These are phyloP conservation scores for Tulasnella sp. DNA, from an alignment of 768 basidiomycete species.

Conservation along the genomic window DNA sequence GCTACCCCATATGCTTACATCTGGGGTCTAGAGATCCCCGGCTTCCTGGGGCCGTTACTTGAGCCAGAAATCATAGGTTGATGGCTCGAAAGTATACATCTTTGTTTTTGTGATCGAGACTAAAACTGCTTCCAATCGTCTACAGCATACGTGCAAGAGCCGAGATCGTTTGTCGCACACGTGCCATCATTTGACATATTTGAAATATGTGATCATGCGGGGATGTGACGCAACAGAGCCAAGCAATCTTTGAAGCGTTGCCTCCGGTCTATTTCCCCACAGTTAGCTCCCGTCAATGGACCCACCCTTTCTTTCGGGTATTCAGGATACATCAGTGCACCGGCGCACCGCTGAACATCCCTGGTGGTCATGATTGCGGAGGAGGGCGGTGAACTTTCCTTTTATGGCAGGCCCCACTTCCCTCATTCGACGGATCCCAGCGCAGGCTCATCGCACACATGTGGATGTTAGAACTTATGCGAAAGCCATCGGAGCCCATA, in stretches of 20 bases:
- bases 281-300: not conserved
- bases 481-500: not conserved
- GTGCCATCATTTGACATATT: too few species aligned
- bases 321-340: not conserved
- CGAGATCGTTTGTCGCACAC: too few species aligned
- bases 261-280: not conserved
- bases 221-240: not conserved
- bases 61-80: too few species aligned
- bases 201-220: not conserved
- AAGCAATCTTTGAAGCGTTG: not conserved
- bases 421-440: not conserved
- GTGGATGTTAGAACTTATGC: not conserved
- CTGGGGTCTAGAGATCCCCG: conserved; percentile 30
- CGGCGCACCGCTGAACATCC: not conserved
- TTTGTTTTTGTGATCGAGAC: too few species aligned
- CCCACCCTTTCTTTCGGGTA: not conserved
- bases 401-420: not conserved
- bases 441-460: not conserved
- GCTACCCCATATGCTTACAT: too few species aligned
- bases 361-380: not conserved
- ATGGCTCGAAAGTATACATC: too few species aligned
- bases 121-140: too few species aligned
- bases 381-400: not conserved
- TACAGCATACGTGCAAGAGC: too few species aligned
- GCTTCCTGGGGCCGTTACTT: too few species aligned